Base-by-base conservation (phyloP, 2,329 filamentous ascomycete genomes). In the Scedosporium dehoogii region DNA sequence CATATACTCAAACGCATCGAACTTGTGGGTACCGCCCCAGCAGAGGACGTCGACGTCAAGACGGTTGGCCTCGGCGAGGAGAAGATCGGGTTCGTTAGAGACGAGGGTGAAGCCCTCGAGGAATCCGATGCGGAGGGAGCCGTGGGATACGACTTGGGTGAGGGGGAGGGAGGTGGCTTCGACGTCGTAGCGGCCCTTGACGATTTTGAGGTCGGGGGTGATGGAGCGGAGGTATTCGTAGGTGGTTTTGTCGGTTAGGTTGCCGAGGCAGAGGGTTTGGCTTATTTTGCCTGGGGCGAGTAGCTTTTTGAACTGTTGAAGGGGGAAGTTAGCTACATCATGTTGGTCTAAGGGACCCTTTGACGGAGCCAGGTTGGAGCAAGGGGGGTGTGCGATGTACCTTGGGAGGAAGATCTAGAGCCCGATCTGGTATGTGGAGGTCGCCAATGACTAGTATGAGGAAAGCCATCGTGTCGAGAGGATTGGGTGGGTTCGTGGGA, bases 381-480 rank as follows among this genome's bases (percentile, higher is more conserved):
- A n/a, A n/a, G n/a, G 29, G 60, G 48, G 61, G 56, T 62, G 42
- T 41, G 60, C 46, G 67, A n/a, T n/a, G 68, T 81, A 92, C 91
- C 86, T 96, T 96, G 74, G 88, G 82, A 64, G 92, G 92, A 70
- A 96, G 92, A 75, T 96, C 92, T 67, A 94, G 86, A 69, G 91
- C 92, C 73, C 92, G 84, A 76, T 96, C 92, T 70, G 92, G 92
- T 76, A 96, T 96, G 79, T 96, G 92, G 62, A 96, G 85, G 79
- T 96, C 92, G 74, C 91, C 91, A 69, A 96, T 91, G 72, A 94
- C 91, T 73, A 96, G 85, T 72, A 96, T 92, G 68, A 96, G 83
- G 77, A 93, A 91, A 67, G 91, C 91, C 79, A 93, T 91, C 81
- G 85, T 88, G 69, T 63, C 33, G 62, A 25, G 57, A 10, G 10